A percentile compares a stretch with the other conserved stretches of the same genome.
These are phyloP conservation scores for Aspergillus avenaceus DNA, from an alignment of 495 filamentous ascomycete genomes.

Conservation along the genomic window DNA sequence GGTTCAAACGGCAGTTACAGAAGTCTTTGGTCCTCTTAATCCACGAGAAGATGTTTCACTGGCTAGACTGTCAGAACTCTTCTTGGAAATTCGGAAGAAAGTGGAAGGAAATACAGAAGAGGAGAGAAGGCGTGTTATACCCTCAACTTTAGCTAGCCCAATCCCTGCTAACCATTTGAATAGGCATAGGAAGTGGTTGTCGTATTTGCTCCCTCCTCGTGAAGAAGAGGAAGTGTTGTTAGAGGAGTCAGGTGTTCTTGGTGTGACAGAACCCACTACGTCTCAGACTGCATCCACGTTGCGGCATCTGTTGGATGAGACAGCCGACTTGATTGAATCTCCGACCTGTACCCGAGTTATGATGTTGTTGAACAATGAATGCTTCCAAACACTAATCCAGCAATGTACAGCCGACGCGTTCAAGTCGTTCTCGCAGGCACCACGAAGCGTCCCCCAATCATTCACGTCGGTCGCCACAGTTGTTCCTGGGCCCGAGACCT, in stretches of 20 bases:
- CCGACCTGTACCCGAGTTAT: constrained; percentile 81
- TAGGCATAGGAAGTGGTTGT: constrained; percentile 64
- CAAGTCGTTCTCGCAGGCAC: constrained; percentile 48
- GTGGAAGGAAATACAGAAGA: constrained; percentile 74
- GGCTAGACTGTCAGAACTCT: constrained; percentile 71
- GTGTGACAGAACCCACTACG: constrained; percentile 41
- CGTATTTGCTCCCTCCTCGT: constrained; percentile 73
- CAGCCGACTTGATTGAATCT: constrained; percentile 91
- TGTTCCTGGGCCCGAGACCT: constrained; percentile 22
- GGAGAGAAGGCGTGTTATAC: constrained; percentile 52
- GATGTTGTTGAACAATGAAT: constrained; percentile 79
- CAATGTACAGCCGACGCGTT: constrained; percentile 74
- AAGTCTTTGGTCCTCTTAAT: constrained; percentile 79
- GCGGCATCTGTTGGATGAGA: constrained; percentile 90
- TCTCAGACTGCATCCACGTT: constrained; percentile 53
- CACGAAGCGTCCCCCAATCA: constrained; percentile 40
- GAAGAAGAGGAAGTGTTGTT: constrained; percentile 79
- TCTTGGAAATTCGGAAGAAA: constrained; percentile 70
- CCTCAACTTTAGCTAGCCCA: neutral
- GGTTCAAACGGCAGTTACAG: constrained; percentile 74
- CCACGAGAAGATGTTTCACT: constrained; percentile 84
- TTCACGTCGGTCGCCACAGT: constrained; percentile 40
- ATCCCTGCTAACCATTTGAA: neutral
- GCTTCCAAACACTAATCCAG: constrained; percentile 77
- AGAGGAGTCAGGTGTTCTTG: constrained; percentile 72